Conservation (phyloP, 2,329 filamentous ascomycete species). For the Ophiostoma tasmaniense region DNA sequence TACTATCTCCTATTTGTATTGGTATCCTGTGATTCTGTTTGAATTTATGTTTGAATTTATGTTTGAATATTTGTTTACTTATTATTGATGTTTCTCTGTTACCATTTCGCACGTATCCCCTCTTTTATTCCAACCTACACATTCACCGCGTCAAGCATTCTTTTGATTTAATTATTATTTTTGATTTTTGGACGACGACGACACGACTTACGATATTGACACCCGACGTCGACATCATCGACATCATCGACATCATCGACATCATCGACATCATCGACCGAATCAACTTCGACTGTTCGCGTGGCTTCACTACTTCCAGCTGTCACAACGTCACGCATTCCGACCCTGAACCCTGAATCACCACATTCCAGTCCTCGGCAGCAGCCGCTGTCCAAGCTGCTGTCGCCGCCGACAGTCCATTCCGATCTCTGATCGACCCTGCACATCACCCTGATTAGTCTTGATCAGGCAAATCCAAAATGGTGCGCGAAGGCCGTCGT, state of each 20-base stretch:
- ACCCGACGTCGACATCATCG: neutral
- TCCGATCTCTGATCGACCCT: neutral
- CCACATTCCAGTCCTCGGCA: neutral
- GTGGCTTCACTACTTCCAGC: neutral
- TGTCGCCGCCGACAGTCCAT: neutral
- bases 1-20: too few relatives aligned
- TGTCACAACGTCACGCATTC: neutral
- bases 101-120: neutral
- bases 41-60: neutral
- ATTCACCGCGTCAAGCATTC: neutral
- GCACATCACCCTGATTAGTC: neutral
- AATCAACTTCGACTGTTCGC: neutral
- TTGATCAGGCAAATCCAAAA: conserved; percentile 23
- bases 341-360: neutral
- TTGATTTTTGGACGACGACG: too few relatives aligned
- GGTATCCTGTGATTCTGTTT: too few relatives aligned
- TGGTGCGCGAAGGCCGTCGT: conserved; percentile 48
- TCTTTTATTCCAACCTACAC: conserved; percentile 7
- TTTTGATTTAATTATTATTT: neutral
- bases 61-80: too few relatives aligned
- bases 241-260: conserved; percentile 3
- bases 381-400: conserved; percentile 5
- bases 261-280: too few relatives aligned
- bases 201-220: neutral
- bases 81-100: too few relatives aligned